Percentiles rank a stretch among this genome's conserved stretches.
phyloP scores from a whole-genome alignment of 2,329 filamentous ascomycete genomes.

The Neoascochyta sp. region DNA sequence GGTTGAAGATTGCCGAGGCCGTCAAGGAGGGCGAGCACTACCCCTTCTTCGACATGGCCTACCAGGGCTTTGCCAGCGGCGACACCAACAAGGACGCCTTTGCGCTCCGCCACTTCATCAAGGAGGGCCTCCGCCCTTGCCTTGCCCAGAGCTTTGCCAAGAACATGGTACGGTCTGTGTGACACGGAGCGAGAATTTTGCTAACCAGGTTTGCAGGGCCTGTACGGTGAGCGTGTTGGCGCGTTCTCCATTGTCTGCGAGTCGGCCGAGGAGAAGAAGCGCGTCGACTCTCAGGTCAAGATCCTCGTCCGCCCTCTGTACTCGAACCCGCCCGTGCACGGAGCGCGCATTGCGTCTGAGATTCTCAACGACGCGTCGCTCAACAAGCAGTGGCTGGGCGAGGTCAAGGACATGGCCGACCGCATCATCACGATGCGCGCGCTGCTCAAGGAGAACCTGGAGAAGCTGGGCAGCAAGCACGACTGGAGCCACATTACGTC shows the following conservation, averaged over 20 bases:
- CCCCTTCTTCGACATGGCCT: slow-evolving; percentile 84
- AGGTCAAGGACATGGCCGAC: slow-evolving; percentile 98
- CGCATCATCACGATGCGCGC: slow-evolving; percentile 98
- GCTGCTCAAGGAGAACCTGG: slow-evolving; percentile 88
- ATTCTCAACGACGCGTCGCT: slow-evolving; percentile 83
- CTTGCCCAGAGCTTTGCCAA: slow-evolving; percentile 95
- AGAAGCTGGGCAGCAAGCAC: slow-evolving; percentile 91
- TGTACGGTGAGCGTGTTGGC: slow-evolving; percentile 97
- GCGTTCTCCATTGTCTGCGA: slow-evolving; percentile 90
- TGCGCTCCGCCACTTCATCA: slow-evolving; percentile 86
- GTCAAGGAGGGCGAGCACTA: slow-evolving; percentile 86
- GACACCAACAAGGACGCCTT: slow-evolving; percentile 91
- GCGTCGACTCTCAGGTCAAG: slow-evolving; percentile 96
- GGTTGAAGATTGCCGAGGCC: slow-evolving; percentile 81
- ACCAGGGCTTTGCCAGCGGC: slow-evolving; percentile 95
- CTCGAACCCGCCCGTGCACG: slow-evolving; percentile 97
- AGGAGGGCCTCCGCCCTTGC: slow-evolving; percentile 83
- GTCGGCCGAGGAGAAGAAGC: slow-evolving; percentile 86
- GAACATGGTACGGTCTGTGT: slow-evolving; percentile 89
- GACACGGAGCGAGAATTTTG: too few species aligned
- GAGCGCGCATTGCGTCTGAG: slow-evolving; percentile 86
- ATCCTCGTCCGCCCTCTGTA: slow-evolving; percentile 95
- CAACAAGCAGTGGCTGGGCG: slow-evolving; percentile 89
- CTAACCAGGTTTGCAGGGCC: slow-evolving; percentile 57
- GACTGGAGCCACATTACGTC: slow-evolving; percentile 99